These are phyloP conservation scores for Schoenoplectus triqueter DNA, from an alignment of 202 grass and related monocot genomes.

Conservation along the genomic window DNA sequence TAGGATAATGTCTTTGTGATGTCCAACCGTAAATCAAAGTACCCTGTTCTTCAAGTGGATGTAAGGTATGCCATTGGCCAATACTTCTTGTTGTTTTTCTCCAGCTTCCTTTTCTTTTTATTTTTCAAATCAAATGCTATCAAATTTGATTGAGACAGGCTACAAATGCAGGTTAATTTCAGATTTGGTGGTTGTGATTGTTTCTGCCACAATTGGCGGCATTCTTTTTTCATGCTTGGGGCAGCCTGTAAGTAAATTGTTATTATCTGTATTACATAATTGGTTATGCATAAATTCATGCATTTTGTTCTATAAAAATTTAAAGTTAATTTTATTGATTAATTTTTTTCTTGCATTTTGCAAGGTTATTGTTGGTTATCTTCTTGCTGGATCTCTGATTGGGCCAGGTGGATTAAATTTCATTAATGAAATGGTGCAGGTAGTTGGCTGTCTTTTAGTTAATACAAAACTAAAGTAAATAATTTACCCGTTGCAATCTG, in stretches of 20 bases:
- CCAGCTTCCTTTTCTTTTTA: conserved; percentile 25
- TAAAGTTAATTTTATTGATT: conserved; percentile 29
- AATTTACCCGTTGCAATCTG: neutral
- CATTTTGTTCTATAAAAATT: conserved; percentile 5
- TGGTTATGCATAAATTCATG: neutral
- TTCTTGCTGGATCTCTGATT: conserved; percentile 94
- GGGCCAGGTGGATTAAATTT: conserved; percentile 91
- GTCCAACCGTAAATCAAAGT: conserved; percentile 99
- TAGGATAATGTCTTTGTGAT: conserved; percentile 99
- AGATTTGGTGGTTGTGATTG: conserved; percentile 89
- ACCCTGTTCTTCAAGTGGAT: conserved; percentile 93
- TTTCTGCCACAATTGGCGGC: conserved; percentile 87
- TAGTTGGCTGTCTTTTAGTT: conserved; percentile 48
- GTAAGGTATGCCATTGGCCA: conserved; percentile 54
- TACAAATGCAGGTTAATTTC: conserved; percentile 80
- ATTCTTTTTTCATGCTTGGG: conserved; percentile 83
- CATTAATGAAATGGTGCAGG: conserved; percentile 96
- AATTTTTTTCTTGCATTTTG: conserved; percentile 42
- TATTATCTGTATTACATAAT: neutral
- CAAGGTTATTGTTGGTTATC: conserved; percentile 98
- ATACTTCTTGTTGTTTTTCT: conserved; percentile 8
- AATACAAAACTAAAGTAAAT: neutral
- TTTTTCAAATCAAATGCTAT: conserved; percentile 38
- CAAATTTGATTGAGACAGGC: conserved; percentile 14
- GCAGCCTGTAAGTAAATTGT: conserved; percentile 69